Conservation (phyloP, 495 filamentous ascomycete genomes). For the Annulohypoxylon stygium region DNA sequence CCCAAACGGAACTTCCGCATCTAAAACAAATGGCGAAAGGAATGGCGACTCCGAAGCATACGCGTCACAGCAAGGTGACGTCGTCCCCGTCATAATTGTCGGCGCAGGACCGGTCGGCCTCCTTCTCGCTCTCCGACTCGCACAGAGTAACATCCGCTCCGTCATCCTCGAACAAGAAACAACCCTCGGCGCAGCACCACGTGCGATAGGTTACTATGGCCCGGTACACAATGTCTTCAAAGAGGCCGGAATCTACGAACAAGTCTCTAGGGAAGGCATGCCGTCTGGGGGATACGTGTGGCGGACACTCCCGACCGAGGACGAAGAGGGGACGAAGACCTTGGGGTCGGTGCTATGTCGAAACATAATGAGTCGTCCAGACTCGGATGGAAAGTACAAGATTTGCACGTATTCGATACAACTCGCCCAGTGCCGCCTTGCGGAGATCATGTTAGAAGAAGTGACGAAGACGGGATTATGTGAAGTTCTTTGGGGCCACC, state of each 20-base stretch:
- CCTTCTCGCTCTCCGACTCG: constrained; percentile 26
- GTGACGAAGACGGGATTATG: constrained; percentile 12
- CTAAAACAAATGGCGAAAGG: not conserved
- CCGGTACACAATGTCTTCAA: constrained; percentile 29
- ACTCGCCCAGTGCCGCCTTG: constrained; percentile 26
- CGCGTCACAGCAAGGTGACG: not conserved
- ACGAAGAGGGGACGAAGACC: constrained; percentile 15
- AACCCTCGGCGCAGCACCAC: constrained; percentile 7
- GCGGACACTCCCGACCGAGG: constrained; percentile 26
- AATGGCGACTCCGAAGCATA: not conserved
- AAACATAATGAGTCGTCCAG: constrained; percentile 22
- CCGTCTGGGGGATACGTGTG: constrained; percentile 25
- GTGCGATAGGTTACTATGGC: constrained; percentile 27
- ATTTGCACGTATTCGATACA: constrained; percentile 25
- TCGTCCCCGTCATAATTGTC: constrained; percentile 19
- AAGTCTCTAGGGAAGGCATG: constrained; percentile 24
- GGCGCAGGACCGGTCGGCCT: constrained; percentile 25
- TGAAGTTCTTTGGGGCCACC: constrained; percentile 26
- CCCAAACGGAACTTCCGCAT: not conserved
- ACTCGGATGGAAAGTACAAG: constrained; percentile 12
- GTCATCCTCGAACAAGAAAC: constrained; percentile 23
- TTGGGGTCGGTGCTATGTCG: constrained; percentile 12
- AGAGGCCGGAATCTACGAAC: constrained; percentile 27
- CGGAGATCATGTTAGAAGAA: constrained; percentile 25
- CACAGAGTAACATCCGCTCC: constrained; percentile 14